Conservation (phyloP, 106 monocot genomes). For the Posidonia australis region DNA sequence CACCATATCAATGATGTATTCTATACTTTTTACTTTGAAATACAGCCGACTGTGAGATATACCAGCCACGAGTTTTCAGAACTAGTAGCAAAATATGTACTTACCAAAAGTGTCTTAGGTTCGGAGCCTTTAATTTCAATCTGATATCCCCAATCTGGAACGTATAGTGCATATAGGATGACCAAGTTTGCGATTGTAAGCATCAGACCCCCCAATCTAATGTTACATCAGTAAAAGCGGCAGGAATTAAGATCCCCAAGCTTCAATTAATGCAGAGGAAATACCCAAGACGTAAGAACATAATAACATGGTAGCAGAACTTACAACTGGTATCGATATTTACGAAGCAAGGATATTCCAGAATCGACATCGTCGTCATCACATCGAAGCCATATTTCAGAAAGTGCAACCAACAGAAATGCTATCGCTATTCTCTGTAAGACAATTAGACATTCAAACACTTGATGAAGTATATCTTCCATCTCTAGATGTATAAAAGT, state of each 20-base stretch:
- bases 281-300: not conserved
- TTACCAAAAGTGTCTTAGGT: conserved; percentile 14
- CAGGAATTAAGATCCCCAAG: not conserved
- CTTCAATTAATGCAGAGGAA: not conserved
- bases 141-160: conserved; percentile 25
- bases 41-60: too few species aligned
- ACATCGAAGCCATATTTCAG: conserved; percentile 22
- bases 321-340: conserved; percentile 14
- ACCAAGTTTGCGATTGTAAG: not conserved
- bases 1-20: too few species aligned
- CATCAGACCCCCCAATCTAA: conserved; percentile 11
- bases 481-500: too few species aligned
- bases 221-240: not conserved
- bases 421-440: conserved; percentile 28
- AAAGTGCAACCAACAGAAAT: conserved; percentile 15
- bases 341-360: conserved; percentile 7
- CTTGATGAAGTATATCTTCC: too few species aligned
- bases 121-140: not conserved
- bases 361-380: conserved; percentile 1
- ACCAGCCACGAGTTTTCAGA: too few species aligned
- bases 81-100: too few species aligned
- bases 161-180: conserved; percentile 20
- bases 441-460: not conserved
- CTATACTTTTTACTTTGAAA: too few species aligned
- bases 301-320: not conserved